Evolutionary conservation across 305 asterid species (phyloP).

Genomic region (Fraxinus greggii): DNA sequence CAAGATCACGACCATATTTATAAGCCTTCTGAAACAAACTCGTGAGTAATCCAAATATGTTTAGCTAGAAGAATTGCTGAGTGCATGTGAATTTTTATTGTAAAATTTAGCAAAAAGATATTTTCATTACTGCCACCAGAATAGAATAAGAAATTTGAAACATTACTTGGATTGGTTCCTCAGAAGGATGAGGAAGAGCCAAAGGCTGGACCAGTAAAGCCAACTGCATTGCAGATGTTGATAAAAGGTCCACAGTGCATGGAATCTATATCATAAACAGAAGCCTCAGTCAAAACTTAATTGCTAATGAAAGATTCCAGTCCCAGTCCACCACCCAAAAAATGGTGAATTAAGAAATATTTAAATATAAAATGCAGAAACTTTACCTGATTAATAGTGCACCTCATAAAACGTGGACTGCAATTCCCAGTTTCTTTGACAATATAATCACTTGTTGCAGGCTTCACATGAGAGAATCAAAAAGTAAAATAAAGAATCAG

Average conservation of each 20-base stretch:
- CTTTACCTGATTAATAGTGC: slow-evolving; percentile 85
- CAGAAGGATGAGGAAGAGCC: slow-evolving; percentile 95
- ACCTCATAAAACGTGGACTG: slow-evolving; percentile 96
- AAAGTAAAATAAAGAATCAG: slow-evolving; percentile 26
- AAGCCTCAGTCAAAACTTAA: background rate
- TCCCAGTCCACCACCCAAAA: background rate
- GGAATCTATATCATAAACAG: slow-evolving; percentile 60
- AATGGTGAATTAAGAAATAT: background rate
- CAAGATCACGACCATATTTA: background rate
- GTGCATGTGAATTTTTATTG: background rate
- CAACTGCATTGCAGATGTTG: slow-evolving; percentile 93
- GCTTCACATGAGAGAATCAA: slow-evolving; percentile 43
- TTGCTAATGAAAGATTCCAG: background rate
- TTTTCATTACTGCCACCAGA: slow-evolving; percentile 14
- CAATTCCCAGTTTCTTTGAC: slow-evolving; percentile 93
- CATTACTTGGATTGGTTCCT: slow-evolving; percentile 89
- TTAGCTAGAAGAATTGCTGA: background rate
- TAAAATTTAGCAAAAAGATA: background rate
- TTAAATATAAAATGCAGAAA: slow-evolving; percentile 17
- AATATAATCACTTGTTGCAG: slow-evolving; percentile 92
- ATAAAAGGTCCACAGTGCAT: slow-evolving; percentile 87
- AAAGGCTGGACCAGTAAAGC: slow-evolving; percentile 94
- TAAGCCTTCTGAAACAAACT: background rate
- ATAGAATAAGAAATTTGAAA: slow-evolving; percentile 17
- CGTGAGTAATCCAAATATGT: background rate